phyloP scores from a whole-genome alignment of 2,329 filamentous ascomycete genomes.

The Microsporum canis region DNA sequence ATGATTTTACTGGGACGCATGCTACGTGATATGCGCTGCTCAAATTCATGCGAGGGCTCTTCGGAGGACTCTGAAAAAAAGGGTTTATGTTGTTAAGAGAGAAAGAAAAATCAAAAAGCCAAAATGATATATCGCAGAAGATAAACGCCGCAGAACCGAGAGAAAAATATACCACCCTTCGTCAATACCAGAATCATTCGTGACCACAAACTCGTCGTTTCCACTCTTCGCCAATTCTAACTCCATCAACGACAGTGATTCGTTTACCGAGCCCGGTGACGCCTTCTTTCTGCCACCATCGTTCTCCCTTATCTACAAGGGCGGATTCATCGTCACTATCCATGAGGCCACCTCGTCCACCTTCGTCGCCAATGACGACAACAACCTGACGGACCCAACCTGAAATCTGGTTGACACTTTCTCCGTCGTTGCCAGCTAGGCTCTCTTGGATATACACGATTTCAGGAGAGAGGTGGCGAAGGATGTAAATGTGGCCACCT shows the following conservation, averaged over 20 bases:
- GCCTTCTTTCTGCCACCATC: constrained; percentile 57
- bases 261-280: constrained; percentile 78
- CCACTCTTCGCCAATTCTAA: constrained; percentile 79
- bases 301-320: constrained; percentile 27
- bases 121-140: constrained; percentile 5
- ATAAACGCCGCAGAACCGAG: neutral
- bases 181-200: constrained; percentile 28
- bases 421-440: constrained; percentile 63
- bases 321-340: constrained; percentile 58
- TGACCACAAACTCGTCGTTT: constrained; percentile 60
- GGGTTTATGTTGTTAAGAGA: neutral
- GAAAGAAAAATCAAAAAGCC: neutral
- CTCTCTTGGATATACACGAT: constrained; percentile 82
- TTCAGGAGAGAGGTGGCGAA: constrained; percentile 75
- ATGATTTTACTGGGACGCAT: neutral
- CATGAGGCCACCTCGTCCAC: constrained; percentile 60
- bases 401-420: constrained; percentile 55
- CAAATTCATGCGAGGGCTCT: neutral
- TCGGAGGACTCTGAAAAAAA: neutral
- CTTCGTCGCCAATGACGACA: constrained; percentile 47
- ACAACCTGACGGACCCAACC: constrained; percentile 53
- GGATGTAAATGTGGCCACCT: constrained; percentile 74
- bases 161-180: neutral
- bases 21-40: neutral
- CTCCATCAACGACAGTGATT: constrained; percentile 75